A percentile compares a stretch with the other conserved stretches of the same genome.
Conservation (phyloP, 805 yeast species). For the Barnettozyma vustinii region DNA sequence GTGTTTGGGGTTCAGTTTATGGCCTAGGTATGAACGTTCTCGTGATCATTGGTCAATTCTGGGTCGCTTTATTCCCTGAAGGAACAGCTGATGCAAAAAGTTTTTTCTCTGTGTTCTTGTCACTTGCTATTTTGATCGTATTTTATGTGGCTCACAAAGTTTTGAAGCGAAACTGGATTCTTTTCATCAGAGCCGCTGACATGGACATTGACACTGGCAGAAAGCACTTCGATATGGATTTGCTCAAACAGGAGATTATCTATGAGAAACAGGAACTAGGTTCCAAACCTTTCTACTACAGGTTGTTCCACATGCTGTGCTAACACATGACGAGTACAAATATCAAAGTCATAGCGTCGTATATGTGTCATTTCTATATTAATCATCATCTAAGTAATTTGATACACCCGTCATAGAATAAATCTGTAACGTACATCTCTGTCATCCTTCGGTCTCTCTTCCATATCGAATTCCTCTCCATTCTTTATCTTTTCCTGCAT, state of each 20-base stretch:
- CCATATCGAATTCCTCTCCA: conserved; percentile 7
- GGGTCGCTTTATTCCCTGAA: conserved; percentile 76
- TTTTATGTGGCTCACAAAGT: conserved; percentile 56
- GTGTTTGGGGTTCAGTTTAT: conserved; percentile 60
- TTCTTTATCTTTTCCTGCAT: conserved; percentile 10
- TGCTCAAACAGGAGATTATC: conserved; percentile 50
- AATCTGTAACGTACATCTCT: conserved; percentile 18
- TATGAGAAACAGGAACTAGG: conserved; percentile 49
- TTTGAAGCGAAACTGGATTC: conserved; percentile 38
- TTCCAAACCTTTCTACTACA: conserved; percentile 42
- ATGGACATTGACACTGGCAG: conserved; percentile 63
- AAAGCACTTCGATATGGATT: conserved; percentile 52
- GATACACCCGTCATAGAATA: conserved; percentile 1
- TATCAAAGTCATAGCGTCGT: not conserved
- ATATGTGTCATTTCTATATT: not conserved
- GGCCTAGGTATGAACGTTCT: conserved; percentile 54
- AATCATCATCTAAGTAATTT: not conserved
- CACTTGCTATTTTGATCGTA: conserved; percentile 54
- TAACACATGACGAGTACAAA: conserved; percentile 19
- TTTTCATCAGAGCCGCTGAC: conserved; percentile 38
- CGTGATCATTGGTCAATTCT: conserved; percentile 72
- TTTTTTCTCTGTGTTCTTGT: conserved; percentile 65
- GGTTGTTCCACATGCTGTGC: conserved; percentile 43
- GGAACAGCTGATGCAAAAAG: conserved; percentile 42
- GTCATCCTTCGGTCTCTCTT: conserved; percentile 22